These are phyloP conservation scores for Geum urbanum DNA, from an alignment of 306 rosid species.

Conservation along the genomic window DNA sequence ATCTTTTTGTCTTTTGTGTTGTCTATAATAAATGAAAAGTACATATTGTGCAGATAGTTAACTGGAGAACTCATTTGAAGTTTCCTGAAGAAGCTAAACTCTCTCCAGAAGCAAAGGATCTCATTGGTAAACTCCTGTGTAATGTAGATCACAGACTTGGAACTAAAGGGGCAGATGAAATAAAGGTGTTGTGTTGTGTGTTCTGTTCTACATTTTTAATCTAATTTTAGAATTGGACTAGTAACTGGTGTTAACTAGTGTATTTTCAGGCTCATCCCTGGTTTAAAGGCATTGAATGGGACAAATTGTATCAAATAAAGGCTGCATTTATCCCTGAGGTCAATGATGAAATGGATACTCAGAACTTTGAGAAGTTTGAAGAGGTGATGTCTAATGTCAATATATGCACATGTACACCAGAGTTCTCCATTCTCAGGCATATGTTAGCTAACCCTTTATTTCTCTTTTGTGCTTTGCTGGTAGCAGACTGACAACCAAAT, in stretches of 20 bases:
- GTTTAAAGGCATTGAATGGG: constrained; percentile 95
- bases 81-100: constrained; percentile 97
- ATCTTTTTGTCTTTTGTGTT: constrained; percentile 13
- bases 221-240: constrained; percentile 23
- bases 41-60: constrained; percentile 73
- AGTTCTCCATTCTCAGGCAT: constrained; percentile 18
- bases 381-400: constrained; percentile 51
- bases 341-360: constrained; percentile 94
- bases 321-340: constrained; percentile 99
- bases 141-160: constrained; percentile 96
- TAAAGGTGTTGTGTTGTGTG: constrained; percentile 87
- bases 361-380: constrained; percentile 97
- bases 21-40: constrained; percentile 18
- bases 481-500: constrained; percentile 64
- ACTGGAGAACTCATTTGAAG: constrained; percentile 91
- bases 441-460: constrained; percentile 27
- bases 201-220: constrained; percentile 44
- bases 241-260: constrained; percentile 30
- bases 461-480: constrained; percentile 22
- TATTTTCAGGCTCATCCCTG: constrained; percentile 82
- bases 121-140: constrained; percentile 80
- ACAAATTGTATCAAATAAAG: constrained; percentile 76
- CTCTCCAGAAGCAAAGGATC: constrained; percentile 88
- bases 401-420: constrained; percentile 12
- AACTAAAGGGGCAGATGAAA: constrained; percentile 95